phyloP scores from a whole-genome alignment of 768 basidiomycete genomes.

The Lentinus brumalis region DNA sequence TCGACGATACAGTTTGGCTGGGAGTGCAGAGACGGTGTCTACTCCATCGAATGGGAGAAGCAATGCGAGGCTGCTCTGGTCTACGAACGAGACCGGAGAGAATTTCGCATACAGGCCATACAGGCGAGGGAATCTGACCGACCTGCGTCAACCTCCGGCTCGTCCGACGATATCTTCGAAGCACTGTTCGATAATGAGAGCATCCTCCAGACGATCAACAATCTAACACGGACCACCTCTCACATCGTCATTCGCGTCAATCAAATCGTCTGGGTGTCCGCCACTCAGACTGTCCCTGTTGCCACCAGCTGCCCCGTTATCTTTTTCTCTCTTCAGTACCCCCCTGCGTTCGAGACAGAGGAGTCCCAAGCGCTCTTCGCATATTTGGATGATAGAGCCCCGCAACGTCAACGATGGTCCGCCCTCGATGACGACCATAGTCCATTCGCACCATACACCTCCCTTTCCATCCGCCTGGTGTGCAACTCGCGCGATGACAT shows the following conservation, averaged over 20 bases:
- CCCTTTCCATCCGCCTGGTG: constrained; percentile 51
- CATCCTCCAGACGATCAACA: constrained; percentile 37
- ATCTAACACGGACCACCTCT: constrained; percentile 24
- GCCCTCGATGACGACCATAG: constrained; percentile 41
- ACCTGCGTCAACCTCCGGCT: constrained; percentile 24
- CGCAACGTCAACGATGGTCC: constrained; percentile 32
- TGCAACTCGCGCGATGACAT: constrained; percentile 40
- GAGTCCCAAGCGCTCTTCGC: not conserved
- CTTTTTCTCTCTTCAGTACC: constrained; percentile 43
- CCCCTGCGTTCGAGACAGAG: constrained; percentile 43
- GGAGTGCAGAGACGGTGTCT: constrained; percentile 57
- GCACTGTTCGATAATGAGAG: constrained; percentile 41
- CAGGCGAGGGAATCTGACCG: not conserved
- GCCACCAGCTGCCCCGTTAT: constrained; percentile 31
- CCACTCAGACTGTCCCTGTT: constrained; percentile 29
- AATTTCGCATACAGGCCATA: constrained; percentile 42
- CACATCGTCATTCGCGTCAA: constrained; percentile 47
- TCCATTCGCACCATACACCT: constrained; percentile 51
- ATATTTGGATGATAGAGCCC: not conserved
- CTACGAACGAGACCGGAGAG: constrained; percentile 46
- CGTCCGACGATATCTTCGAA: constrained; percentile 37
- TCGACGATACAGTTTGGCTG: constrained; percentile 57
- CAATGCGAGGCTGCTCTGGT: constrained; percentile 33
- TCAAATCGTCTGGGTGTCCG: constrained; percentile 44
- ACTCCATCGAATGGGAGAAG: constrained; percentile 63